Evolutionary conservation across 179 eudicot species (phyloP).

Genomic region (Patellifolia procumbens): DNA sequence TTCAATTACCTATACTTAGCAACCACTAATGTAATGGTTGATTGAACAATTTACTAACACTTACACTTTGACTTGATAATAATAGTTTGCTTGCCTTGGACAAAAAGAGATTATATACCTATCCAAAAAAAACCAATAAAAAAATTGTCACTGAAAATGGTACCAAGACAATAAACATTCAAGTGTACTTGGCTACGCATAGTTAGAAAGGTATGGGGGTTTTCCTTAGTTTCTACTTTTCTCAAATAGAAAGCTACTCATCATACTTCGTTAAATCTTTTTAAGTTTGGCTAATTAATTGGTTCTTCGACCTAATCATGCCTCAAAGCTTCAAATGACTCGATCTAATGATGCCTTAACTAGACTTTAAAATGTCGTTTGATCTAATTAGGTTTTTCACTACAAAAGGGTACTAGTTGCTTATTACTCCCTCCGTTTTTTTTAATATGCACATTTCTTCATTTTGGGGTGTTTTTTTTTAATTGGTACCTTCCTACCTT

Average conservation of each 20-base stretch:
- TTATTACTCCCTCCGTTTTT: too few relatives aligned
- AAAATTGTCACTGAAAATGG: too few relatives aligned
- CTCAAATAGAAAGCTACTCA: slow-evolving; percentile 13
- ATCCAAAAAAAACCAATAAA: not conserved
- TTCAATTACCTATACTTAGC: not conserved
- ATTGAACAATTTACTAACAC: slow-evolving; percentile 18
- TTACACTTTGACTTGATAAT: slow-evolving; percentile 2
- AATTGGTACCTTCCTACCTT: slow-evolving; percentile 20
- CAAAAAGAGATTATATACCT: slow-evolving; percentile 27
- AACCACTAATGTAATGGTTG: not conserved
- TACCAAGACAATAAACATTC: not conserved
- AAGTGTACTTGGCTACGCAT: slow-evolving; percentile 18
- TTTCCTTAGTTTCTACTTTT: slow-evolving; percentile 31
- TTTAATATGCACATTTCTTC: too few relatives aligned
- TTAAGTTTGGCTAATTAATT: not conserved
- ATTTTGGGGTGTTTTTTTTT: slow-evolving; percentile 17
- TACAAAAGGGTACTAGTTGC: not conserved
- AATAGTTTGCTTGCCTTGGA: slow-evolving; percentile 33
- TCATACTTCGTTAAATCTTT: slow-evolving; percentile 6
- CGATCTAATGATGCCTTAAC: slow-evolving; percentile 12
- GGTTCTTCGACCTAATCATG: slow-evolving; percentile 11
- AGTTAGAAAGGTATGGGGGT: slow-evolving; percentile 5
- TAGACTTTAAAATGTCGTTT: not conserved
- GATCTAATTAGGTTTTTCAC: not conserved
- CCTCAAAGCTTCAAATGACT: not conserved